Percentiles rank a stretch among this genome's conserved stretches.
Conservation (phyloP, 345 rosid species). For the Cardamine chenopodiifolia region DNA sequence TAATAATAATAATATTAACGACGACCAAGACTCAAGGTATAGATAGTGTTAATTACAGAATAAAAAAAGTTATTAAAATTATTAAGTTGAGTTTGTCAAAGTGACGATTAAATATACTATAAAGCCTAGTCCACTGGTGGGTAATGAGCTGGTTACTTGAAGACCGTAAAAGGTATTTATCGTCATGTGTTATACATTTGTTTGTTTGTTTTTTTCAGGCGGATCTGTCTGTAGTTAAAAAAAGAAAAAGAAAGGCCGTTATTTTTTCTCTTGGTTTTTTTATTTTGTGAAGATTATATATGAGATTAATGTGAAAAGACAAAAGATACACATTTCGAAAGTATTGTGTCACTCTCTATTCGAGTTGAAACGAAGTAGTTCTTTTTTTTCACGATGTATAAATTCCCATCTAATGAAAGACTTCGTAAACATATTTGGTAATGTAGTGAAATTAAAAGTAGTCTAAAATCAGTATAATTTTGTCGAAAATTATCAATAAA, state of each 20-base stretch:
- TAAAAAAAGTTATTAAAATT: neutral
- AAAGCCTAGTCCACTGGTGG: conserved; percentile 7
- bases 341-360: neutral
- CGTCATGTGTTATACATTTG: conserved; percentile 28
- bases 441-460: neutral
- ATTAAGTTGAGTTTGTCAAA: conserved; percentile 24
- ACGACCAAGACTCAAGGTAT: conserved; percentile 29
- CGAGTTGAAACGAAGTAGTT: neutral
- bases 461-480: neutral
- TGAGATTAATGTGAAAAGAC: neutral
- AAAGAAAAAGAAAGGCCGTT: neutral
- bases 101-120: conserved; percentile 10
- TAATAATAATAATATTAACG: conserved; percentile 17
- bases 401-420: neutral
- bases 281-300: conserved; percentile 2
- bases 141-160: conserved; percentile 21
- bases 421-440: neutral
- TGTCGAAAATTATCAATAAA: too few relatives aligned
- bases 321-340: neutral
- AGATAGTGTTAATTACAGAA: conserved; percentile 32
- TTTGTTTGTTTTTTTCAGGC: neutral
- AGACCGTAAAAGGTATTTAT: neutral
- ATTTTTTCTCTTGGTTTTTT: neutral
- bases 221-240: conserved; percentile 8
- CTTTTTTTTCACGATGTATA: neutral